Evolutionary conservation across 148 eudicot species (phyloP), one percentile per base, ranked within the genome.

Genomic region (Heliosperma pusillum): DNA sequence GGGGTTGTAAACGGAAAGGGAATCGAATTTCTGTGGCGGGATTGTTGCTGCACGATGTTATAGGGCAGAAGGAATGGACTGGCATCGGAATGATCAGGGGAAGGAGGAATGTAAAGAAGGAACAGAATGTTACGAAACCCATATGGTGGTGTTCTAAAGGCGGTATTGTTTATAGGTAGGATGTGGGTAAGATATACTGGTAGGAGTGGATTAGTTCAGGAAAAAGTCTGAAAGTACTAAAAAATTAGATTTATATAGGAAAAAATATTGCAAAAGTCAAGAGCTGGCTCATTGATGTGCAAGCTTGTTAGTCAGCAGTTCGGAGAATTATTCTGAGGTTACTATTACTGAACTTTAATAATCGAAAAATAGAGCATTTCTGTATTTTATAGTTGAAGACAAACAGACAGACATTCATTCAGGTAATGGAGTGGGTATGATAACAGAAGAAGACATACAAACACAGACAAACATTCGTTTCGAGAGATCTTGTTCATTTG

Each of bases 1-100:
- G 80, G 73, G 65, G 67, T 27, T 62, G 7, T 61, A 84, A 21
- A 12, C 76, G 84, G 77, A 92, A 92, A 22, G 96, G 97, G 77
- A 90, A 92, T 8, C 84, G 79, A 19, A 87, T 68, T 4, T 63
- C 40, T 59, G 66, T 33, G 70, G 79, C 69, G 70, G 69, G 70
- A 59, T 69, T 69, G n/a, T 74, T 64, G 74, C 13, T 75, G 74
- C 97, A 90, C 26, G 57, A 67, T 33, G 83, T 72, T 45, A 75
- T 13, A 0, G 83, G 69, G 60, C 97, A 87, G 7, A 33, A 60
- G 24, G 79, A 66, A 50, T 81, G 68, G 21, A 55, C 69, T 17
- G 76, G n/a, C 60, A 76, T 3, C 29, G 86, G 72, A 17, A 36
- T 78, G 44, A 66, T 7, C 17, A 68, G 36, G 17, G 76, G 45